Base-by-base conservation (phyloP, 441 rosid genomes). In the Pelargonium australe region DNA sequence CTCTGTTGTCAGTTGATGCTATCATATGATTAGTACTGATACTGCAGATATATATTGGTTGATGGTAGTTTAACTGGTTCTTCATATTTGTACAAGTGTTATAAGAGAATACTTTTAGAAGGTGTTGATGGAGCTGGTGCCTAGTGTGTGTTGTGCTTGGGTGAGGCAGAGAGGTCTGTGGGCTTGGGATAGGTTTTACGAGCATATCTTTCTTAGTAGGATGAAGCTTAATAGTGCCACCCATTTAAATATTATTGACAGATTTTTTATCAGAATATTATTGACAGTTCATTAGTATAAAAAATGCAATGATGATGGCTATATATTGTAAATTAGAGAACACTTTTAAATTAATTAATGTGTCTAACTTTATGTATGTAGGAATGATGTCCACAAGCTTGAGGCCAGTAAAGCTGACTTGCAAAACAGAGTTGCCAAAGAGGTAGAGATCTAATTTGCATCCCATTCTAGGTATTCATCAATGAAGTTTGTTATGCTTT, bases 331-430 rank as follows among this genome's bases (percentile, higher is more conserved):
- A 11, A 65, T 41, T 60, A 62, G 64, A 55, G 13, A 58, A 66
- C 14, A 13, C 64, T 25, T 20, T 8, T 51, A 45, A 41, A 14
- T 23, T 60, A 12, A 62, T 9, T 23, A 70, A 25, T 20, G 17
- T 53, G 65, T 70, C 72, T 72, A 70, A 77, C 57, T 72, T 65
- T 73, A 72, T 76, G 31, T 77, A 58, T 71, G 74, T 70, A 96
- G 99, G 75, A 78, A 57, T 76, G 95, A 85, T 72, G 83, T 95
- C 69, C 83, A 83, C 74, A 84, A 77, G 75, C 97, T 95, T 9
- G 88, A 92, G 82, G 85, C 82, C 34, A 61, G 82, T 70, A 95
- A 87, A 83, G 43, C 63, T 63, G 87, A 89, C 57, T 80, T 95
- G 79, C 84, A 87, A 78, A 79, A 70, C 66, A 89, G 73, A 85